These are phyloP conservation scores for Penicillium daleae DNA, from an alignment of 495 filamentous ascomycete species.

Conservation along the genomic window DNA sequence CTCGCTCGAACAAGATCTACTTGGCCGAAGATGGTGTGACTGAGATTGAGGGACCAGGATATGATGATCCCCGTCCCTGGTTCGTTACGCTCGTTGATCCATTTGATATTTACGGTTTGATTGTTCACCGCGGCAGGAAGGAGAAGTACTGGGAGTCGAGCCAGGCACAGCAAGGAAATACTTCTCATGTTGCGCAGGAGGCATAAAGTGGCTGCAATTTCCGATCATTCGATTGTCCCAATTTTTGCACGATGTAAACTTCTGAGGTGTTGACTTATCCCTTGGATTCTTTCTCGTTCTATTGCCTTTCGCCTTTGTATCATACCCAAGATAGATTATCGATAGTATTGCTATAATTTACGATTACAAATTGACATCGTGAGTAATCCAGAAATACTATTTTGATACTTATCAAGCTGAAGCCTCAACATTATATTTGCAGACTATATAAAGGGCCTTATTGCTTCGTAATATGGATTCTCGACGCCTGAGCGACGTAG, in stretches of 20 bases:
- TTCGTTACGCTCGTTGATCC: constrained; percentile 65
- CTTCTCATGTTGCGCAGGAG: not conserved
- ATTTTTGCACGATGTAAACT: not conserved
- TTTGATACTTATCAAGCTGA: too few species aligned
- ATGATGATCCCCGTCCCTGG: constrained; percentile 57
- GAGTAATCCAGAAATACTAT: too few species aligned
- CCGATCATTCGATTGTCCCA: not conserved
- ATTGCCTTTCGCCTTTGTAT: not conserved
- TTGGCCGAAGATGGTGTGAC: constrained; percentile 65
- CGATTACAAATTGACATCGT: not conserved
- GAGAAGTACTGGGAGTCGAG: constrained; percentile 59
- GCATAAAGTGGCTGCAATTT: constrained; percentile 6
- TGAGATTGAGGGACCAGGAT: constrained; percentile 67
- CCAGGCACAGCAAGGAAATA: not conserved
- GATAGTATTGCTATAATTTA: constrained; percentile 23
- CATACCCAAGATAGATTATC: not conserved
- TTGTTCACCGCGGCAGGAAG: constrained; percentile 53
- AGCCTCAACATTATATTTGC: too few species aligned
- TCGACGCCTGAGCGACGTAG: not conserved
- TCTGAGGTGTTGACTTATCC: not conserved
- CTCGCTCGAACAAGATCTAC: constrained; percentile 65
- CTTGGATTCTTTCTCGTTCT: not conserved
- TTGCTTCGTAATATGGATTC: not conserved
- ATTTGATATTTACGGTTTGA: constrained; percentile 65
- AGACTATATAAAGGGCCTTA: too few species aligned